phyloP scores from a whole-genome alignment of 257 asterid genomes.

The Leonotis leonurus region DNA sequence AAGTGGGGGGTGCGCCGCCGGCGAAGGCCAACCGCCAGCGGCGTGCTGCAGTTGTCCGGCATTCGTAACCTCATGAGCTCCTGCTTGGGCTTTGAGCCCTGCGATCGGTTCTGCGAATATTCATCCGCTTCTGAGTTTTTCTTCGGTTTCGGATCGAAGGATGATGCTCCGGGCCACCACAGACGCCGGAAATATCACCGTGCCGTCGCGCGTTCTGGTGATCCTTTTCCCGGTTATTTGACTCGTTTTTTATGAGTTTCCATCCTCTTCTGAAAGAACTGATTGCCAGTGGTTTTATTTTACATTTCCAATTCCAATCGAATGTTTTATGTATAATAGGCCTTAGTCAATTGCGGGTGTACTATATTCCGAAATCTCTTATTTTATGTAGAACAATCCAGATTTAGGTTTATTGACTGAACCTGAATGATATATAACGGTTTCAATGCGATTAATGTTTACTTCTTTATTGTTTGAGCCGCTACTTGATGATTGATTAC shows the following conservation, averaged over 20 bases:
- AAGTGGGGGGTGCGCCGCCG: slow-evolving; percentile 47
- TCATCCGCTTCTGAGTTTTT: slow-evolving; percentile 29
- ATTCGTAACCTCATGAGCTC: slow-evolving; percentile 44
- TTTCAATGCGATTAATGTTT: slow-evolving; percentile 3
- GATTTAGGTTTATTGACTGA: neutral
- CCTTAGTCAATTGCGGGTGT: neutral
- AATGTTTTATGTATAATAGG: slow-evolving; percentile 1
- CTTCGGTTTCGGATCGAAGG: slow-evolving; percentile 37
- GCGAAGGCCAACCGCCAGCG: slow-evolving; percentile 32
- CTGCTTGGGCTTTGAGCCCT: slow-evolving; percentile 47
- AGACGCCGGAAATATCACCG: slow-evolving; percentile 32
- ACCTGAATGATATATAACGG: neutral
- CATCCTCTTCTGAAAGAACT: neutral
- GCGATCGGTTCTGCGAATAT: slow-evolving; percentile 40
- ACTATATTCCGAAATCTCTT: neutral
- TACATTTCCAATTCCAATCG: neutral
- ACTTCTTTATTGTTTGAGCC: slow-evolving; percentile 3
- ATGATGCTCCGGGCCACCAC: slow-evolving; percentile 30
- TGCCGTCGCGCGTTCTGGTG: slow-evolving; percentile 37
- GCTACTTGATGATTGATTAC: slow-evolving; percentile 9
- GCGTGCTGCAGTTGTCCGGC: slow-evolving; percentile 25
- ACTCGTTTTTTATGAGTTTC: neutral
- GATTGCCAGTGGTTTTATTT: neutral
- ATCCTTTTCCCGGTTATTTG: neutral
- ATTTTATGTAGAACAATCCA: neutral